Base-by-base conservation (phyloP, 768 basidiomycete genomes). In the Podaxis carcinomalis region DNA sequence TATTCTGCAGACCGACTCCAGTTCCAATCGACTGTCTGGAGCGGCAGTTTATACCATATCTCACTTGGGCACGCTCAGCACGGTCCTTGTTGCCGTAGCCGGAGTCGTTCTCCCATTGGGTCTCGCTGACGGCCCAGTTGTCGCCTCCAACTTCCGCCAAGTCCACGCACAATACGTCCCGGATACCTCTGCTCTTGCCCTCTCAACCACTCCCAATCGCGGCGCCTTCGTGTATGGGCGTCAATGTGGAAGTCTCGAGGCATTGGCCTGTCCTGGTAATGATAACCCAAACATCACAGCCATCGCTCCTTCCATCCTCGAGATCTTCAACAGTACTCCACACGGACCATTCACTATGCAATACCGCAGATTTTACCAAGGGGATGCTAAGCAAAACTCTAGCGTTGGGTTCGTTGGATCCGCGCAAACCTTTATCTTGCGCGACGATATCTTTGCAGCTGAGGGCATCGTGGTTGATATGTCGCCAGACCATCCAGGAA, bases 41-140 rank as follows among this genome's bases (percentile, higher is more conserved):
- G 49, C 7, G 19, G 25, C 23, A 57, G 65, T 50, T 54, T 66
- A 57, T 23, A 51, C 62, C 50, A 60, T 67, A 35, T 65, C 68
- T 4, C 59, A 53, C 23, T 59, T 69, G n/a, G 57, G 59, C 9
- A 23, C 63, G 23, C 4, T 61, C 13, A 60, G 57, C 1, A 65
- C 64, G 3, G 4, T 69, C 21, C 65, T 69, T 19, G 64, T 65
- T 19, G 63, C 63, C 14, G 25, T 65, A 21, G 62, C 67, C 1
- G 67, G 68, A 9, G 47, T 69, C 1, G 27, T 69, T 35, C 61
- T 65, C 50, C 67, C 68, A 1, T 61, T 69, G 21, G 68, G 68
- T 5, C 65, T 69, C 14, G 63, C 61, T 32, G 35, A 56, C 3
- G 68, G 68, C 2, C 62, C 67, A 2, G 19, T 32, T 1, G 39